Conservation (phyloP, 2,329 filamentous ascomycete genomes). For the Ceratocystis papillata region DNA sequence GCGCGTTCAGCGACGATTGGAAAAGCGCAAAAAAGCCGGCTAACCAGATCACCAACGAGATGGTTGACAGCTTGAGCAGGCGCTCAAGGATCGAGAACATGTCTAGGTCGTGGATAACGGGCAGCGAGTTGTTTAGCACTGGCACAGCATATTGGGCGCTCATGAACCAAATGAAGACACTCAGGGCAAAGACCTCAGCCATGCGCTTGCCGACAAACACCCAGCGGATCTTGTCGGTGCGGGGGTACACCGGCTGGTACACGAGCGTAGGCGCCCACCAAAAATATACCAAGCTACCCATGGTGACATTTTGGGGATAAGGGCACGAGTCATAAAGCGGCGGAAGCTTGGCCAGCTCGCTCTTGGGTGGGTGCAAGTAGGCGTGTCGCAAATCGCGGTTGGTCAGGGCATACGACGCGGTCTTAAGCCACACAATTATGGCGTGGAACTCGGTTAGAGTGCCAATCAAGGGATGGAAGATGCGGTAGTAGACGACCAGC, state of each 20-base stretch:
- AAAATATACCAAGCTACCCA: constrained; percentile 82
- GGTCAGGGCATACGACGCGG: constrained; percentile 88
- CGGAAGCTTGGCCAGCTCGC: constrained; percentile 60
- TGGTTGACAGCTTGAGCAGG: constrained; percentile 87
- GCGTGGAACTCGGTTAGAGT: constrained; percentile 84
- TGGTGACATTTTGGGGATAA: constrained; percentile 83
- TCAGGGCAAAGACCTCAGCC: constrained; percentile 63
- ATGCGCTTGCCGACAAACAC: constrained; percentile 74
- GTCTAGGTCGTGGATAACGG: constrained; percentile 73
- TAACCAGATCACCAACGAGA: constrained; percentile 92
- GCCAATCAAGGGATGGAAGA: constrained; percentile 88
- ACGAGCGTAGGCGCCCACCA: constrained; percentile 96
- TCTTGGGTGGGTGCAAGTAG: constrained; percentile 62
- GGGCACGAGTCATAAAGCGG: constrained; percentile 72
- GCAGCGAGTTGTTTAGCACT: constrained; percentile 76
- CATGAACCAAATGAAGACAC: constrained; percentile 88
- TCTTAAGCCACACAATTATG: constrained; percentile 93
- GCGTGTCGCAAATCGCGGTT: constrained; percentile 91
- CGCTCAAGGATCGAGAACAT: constrained; percentile 74
- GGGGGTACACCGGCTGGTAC: constrained; percentile 93
- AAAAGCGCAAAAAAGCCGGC: constrained; percentile 96
- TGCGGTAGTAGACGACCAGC: constrained; percentile 76
- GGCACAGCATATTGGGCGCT: constrained; percentile 91
- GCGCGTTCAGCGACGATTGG: constrained; percentile 80
- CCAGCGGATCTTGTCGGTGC: constrained; percentile 73